A percentile compares a stretch with the other conserved stretches of the same genome.
phyloP scores from a whole-genome alignment of 148 eudicot species.

The Silene conica region DNA sequence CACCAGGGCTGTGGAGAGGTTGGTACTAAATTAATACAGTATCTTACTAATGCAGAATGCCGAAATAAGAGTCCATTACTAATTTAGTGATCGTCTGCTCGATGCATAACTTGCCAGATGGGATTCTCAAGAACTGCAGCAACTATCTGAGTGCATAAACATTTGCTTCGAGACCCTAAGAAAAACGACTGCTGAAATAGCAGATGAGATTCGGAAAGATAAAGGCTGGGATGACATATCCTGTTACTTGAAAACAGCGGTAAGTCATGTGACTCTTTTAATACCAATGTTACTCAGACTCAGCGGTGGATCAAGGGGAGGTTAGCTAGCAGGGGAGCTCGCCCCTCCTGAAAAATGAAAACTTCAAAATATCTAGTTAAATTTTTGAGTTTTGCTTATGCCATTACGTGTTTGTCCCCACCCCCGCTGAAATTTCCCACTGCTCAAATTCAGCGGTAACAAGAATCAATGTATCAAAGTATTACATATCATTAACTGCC shows the following conservation, averaged over 20 bases:
- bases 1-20: conserved; percentile 43
- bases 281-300: not conserved
- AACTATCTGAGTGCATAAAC: conserved; percentile 47
- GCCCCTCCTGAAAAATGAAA: too few species aligned
- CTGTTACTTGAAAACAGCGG: conserved; percentile 31
- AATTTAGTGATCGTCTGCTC: not conserved
- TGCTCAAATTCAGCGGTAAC: too few species aligned
- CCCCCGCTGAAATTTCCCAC: too few species aligned
- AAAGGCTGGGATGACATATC: conserved; percentile 29
- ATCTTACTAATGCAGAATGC: too few species aligned
- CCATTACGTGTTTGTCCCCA: too few species aligned
- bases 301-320: too few species aligned
- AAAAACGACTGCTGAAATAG: conserved; percentile 37
- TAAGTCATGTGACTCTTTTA: conserved; percentile 3
- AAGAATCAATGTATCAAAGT: not conserved
- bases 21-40: not conserved
- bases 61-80: too few species aligned
- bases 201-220: conserved; percentile 32
- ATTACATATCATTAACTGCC: not conserved
- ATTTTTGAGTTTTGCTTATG: too few species aligned
- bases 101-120: conserved; percentile 31
- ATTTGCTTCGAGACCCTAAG: conserved; percentile 31
- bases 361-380: too few species aligned
- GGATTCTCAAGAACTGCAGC: conserved; percentile 28
- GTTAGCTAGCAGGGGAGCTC: too few species aligned